Evolutionary conservation across 768 basidiomycete genomes (phyloP).

Genomic region (Suillus subaureus): DNA sequence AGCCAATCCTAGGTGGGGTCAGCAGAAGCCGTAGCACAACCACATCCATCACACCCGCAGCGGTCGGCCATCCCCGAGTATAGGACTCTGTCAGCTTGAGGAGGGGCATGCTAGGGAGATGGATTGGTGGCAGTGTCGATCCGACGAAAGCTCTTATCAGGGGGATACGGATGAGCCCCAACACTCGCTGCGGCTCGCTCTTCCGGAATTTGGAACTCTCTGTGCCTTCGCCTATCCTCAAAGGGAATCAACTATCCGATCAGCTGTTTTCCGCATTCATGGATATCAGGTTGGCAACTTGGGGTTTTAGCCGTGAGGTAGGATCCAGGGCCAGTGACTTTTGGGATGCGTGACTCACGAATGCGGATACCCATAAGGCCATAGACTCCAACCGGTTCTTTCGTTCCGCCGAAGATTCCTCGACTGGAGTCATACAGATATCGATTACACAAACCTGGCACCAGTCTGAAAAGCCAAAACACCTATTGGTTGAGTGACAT

Average conservation of each 20-base stretch:
- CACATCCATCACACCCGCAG: not conserved
- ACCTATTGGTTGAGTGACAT: conserved; percentile 68
- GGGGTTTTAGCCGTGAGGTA: not conserved
- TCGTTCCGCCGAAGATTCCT: not conserved
- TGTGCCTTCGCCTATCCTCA: not conserved
- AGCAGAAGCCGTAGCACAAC: not conserved
- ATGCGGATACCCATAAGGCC: not conserved
- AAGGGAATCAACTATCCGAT: not conserved
- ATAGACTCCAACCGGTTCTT: not conserved
- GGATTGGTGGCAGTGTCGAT: not conserved
- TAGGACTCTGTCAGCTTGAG: not conserved
- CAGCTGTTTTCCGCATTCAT: not conserved
- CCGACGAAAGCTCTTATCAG: not conserved
- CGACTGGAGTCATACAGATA: not conserved
- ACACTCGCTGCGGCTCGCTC: not conserved
- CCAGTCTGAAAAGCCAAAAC: conserved; percentile 76
- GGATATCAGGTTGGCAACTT: not conserved
- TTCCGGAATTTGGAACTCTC: not conserved
- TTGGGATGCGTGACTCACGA: not conserved
- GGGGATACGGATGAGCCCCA: not conserved
- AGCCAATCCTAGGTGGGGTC: not conserved
- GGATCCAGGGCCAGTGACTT: not conserved
- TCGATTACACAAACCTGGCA: conserved; percentile 50
- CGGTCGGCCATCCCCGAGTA: not conserved
- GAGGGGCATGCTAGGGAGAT: not conserved